Conservation (phyloP, 768 basidiomycete genomes). For the Basidioascus undulatus region DNA sequence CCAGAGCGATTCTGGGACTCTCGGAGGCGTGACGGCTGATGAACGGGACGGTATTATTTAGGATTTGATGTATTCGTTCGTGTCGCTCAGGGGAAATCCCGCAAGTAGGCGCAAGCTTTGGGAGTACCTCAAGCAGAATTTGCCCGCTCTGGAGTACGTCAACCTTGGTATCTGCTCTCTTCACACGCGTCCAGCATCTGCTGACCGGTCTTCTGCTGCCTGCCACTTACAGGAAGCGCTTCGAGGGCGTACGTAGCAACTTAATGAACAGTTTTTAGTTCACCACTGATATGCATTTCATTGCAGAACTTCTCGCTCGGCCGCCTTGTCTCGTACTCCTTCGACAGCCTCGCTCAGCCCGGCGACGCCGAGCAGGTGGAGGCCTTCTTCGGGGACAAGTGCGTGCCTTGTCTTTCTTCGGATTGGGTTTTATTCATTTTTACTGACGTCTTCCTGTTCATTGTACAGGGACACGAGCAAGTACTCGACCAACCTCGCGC, state of each 20-base stretch:
- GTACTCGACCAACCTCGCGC: conserved; percentile 36
- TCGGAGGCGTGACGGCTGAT: conserved; percentile 29
- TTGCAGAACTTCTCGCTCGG: conserved; percentile 40
- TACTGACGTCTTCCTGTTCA: conserved; percentile 14
- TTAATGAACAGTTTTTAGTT: too few species aligned
- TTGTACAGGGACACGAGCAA: conserved; percentile 42
- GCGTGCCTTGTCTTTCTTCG: conserved; percentile 5
- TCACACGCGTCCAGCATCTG: not conserved
- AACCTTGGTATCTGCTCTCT: conserved; percentile 5
- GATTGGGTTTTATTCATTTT: conserved; percentile 6
- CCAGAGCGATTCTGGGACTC: not conserved
- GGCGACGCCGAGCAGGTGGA: conserved; percentile 37
- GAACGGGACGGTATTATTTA: too few species aligned
- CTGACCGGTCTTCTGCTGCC: not conserved
- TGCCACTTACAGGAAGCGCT: conserved; percentile 27
- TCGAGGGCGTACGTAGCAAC: too few species aligned
- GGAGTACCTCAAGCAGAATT: conserved; percentile 44
- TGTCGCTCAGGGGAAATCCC: conserved; percentile 32
- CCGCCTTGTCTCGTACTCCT: conserved; percentile 17
- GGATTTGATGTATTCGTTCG: conserved; percentile 40
- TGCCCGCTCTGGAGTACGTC: conserved; percentile 35
- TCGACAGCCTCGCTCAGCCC: conserved; percentile 34
- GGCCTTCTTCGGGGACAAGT: conserved; percentile 50
- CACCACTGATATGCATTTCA: too few species aligned
- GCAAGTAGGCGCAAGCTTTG: conserved; percentile 30